Percentiles rank a stretch among this genome's conserved stretches.
These are phyloP conservation scores for Aspergillus sclerotiicarbonarius DNA, from an alignment of 495 filamentous ascomycete species.

Conservation along the genomic window DNA sequence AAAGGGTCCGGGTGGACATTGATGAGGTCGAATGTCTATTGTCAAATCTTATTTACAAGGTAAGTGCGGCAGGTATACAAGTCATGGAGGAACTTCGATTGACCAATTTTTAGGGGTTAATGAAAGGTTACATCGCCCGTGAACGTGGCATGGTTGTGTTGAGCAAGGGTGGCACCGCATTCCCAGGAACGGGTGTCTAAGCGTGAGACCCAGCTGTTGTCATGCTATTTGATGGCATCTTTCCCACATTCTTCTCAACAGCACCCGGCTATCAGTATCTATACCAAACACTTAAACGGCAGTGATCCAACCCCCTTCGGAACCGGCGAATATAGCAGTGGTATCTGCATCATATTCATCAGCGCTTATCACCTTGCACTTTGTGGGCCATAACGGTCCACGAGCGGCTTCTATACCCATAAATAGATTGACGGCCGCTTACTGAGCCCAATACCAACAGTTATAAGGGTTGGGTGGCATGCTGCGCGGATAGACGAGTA, in stretches of 20 bases:
- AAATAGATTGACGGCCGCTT: not conserved
- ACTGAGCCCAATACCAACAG: not conserved
- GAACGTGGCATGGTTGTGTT: conserved; percentile 85
- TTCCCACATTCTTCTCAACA: too few relatives aligned
- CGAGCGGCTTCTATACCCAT: not conserved
- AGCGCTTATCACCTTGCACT: not conserved
- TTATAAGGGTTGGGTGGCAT: too few relatives aligned
- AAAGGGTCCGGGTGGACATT: conserved; percentile 65
- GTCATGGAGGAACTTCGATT: not conserved
- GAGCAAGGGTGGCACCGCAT: conserved; percentile 78
- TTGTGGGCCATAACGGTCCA: not conserved
- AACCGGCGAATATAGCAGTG: not conserved
- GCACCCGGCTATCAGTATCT: too few relatives aligned
- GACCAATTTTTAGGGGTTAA: conserved; percentile 62
- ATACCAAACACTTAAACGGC: not conserved
- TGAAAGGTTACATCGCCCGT: conserved; percentile 97
- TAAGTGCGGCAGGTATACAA: conserved; percentile 35
- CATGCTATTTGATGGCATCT: not conserved
- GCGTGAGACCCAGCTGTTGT: not conserved
- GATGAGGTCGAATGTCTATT: conserved; percentile 96
- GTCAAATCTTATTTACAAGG: conserved; percentile 96
- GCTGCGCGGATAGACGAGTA: too few relatives aligned
- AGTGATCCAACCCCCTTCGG: not conserved
- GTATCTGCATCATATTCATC: not conserved
- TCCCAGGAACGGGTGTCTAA: conserved; percentile 91